Evolutionary conservation across 2,329 filamentous ascomycete genomes (phyloP).

Genomic region (Pseudopyricularia javanii): DNA sequence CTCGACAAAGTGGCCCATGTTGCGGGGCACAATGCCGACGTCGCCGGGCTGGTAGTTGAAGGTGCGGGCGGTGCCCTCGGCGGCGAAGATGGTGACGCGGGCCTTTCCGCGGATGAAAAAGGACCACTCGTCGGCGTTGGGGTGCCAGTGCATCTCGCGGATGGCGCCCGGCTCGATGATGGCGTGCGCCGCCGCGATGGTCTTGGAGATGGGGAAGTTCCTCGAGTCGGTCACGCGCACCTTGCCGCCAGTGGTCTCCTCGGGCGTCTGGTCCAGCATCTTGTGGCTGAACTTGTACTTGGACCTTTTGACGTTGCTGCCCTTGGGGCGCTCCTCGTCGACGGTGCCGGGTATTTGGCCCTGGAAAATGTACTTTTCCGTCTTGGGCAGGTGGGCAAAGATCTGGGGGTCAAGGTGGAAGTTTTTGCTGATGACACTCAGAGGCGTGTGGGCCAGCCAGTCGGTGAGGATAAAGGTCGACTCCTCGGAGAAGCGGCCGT

Average conservation of each 20-base stretch:
- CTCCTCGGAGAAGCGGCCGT: constrained; percentile 40
- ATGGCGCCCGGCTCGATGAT: constrained; percentile 60
- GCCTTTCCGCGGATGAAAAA: constrained; percentile 65
- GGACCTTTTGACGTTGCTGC: constrained; percentile 51
- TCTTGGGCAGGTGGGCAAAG: constrained; percentile 53
- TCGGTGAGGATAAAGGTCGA: constrained; percentile 65
- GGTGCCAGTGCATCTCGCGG: constrained; percentile 77
- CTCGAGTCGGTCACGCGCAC: constrained; percentile 66
- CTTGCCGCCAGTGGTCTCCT: constrained; percentile 53
- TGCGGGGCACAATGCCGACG: constrained; percentile 63
- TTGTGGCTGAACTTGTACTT: constrained; percentile 58
- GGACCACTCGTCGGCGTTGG: constrained; percentile 68
- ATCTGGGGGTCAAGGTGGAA: constrained; percentile 61
- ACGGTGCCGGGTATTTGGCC: constrained; percentile 53
- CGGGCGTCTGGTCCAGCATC: constrained; percentile 57
- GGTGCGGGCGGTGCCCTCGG: constrained; percentile 56
- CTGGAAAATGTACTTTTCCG: constrained; percentile 69
- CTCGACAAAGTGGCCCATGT: constrained; percentile 74
- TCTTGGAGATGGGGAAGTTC: constrained; percentile 64
- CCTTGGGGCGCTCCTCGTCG: constrained; percentile 49
- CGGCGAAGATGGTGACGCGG: constrained; percentile 61
- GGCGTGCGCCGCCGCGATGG: constrained; percentile 60
- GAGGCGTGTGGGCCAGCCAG: constrained; percentile 62
- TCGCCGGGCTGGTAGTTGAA: constrained; percentile 68
- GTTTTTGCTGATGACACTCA: constrained; percentile 61